These are phyloP conservation scores for Spirogloea muscicola DNA, from an alignment of 139 green algal genomes.

Conservation along the genomic window DNA sequence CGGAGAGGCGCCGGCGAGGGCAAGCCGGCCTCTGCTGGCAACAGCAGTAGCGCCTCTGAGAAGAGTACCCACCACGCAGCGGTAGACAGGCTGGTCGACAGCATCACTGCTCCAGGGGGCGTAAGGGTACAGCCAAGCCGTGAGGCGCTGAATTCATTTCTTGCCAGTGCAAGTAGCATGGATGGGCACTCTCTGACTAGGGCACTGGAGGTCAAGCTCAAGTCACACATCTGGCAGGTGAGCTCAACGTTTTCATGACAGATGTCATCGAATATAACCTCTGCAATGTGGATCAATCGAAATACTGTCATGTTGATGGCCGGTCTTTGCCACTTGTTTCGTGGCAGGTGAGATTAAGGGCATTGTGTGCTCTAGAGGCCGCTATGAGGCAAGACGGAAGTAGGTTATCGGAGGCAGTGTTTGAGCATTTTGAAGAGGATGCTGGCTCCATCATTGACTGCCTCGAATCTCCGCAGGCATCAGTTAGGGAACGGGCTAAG, in stretches of 20 bases:
- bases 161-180: not conserved
- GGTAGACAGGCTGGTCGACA: constrained; percentile 37
- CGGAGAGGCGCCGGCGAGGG: too few relatives aligned
- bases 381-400: constrained; percentile 24
- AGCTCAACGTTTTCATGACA: too few relatives aligned
- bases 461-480: constrained; percentile 29
- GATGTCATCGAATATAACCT: too few relatives aligned
- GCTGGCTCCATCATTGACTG: constrained; percentile 8
- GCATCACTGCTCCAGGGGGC: constrained; percentile 19
- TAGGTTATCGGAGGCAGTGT: constrained; percentile 10
- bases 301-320: too few relatives aligned
- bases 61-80: too few relatives aligned
- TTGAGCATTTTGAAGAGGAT: constrained; percentile 13
- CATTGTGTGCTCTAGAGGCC: constrained; percentile 34
- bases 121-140: constrained; percentile 29
- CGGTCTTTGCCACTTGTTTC: too few relatives aligned
- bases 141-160: constrained; percentile 31
- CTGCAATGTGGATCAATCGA: too few relatives aligned
- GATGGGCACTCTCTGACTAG: constrained; percentile 15
- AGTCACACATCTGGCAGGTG: constrained; percentile 30
- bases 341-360: constrained; percentile 35
- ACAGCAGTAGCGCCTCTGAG: too few relatives aligned
- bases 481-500: constrained; percentile 34
- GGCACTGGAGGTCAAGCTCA: constrained; percentile 29
- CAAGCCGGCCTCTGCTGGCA: too few relatives aligned